Conservation (phyloP, 2,329 filamentous ascomycete genomes). For the Atkinsonella texensis region DNA sequence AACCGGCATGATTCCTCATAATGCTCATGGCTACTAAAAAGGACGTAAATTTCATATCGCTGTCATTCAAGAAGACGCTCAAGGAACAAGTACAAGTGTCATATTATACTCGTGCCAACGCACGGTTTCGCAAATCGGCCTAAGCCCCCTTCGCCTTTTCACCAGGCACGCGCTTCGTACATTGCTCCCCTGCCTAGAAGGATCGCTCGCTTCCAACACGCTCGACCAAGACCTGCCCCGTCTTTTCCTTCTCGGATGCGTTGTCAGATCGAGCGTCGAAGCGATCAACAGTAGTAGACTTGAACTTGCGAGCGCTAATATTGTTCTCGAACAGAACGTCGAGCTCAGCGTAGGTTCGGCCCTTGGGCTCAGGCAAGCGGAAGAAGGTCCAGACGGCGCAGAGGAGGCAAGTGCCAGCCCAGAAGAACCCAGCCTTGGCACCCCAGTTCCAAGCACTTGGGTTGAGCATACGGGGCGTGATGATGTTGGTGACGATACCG, state of each 20-base stretch:
- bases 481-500: constrained; percentile 33
- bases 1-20: not conserved
- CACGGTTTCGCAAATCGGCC: not conserved
- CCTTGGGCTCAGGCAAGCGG: constrained; percentile 42
- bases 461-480: constrained; percentile 35
- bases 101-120: not conserved
- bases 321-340: constrained; percentile 40
- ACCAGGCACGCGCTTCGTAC: not conserved
- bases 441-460: constrained; percentile 33
- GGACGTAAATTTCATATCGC: not conserved
- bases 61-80: not conserved
- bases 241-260: constrained; percentile 12
- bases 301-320: constrained; percentile 30
- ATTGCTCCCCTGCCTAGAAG: not conserved
- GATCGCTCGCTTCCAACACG: constrained; percentile 5
- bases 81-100: not conserved
- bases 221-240: constrained; percentile 9
- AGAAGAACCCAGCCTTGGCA: constrained; percentile 36
- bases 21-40: not conserved
- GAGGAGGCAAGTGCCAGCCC: constrained; percentile 30
- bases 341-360: constrained; percentile 41
- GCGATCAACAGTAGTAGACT: constrained; percentile 17
- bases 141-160: not conserved
- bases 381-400: constrained; percentile 39
- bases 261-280: constrained; percentile 12